A percentile compares a stretch with the other conserved stretches of the same genome.
These are phyloP conservation scores for Butyriboletus loyo DNA, from an alignment of 768 basidiomycete species.

Conservation along the genomic window DNA sequence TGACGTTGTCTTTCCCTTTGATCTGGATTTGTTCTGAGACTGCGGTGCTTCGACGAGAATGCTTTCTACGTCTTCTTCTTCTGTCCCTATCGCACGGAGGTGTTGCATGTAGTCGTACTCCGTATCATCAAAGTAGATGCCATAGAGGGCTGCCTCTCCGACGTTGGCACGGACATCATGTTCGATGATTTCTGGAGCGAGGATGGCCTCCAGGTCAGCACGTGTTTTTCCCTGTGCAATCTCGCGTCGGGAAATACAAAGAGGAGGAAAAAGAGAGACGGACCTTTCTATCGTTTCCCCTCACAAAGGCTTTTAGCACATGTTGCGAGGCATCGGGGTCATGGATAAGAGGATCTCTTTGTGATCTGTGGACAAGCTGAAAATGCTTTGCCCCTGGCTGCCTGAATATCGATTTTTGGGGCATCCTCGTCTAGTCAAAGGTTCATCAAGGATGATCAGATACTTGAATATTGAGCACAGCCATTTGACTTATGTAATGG, in stretches of 20 bases:
- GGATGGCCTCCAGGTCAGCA: slow-evolving; percentile 67
- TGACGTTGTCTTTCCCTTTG: slow-evolving; percentile 35
- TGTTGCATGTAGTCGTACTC: slow-evolving; percentile 99
- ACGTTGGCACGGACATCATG: slow-evolving; percentile 52
- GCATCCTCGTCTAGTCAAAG: slow-evolving; percentile 45
- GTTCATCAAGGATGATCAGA: background rate
- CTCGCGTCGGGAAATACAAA: slow-evolving; percentile 14
- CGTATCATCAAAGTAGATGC: slow-evolving; percentile 92
- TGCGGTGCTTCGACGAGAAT: slow-evolving; percentile 76
- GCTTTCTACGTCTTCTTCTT: slow-evolving; percentile 80
- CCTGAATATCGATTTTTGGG: slow-evolving; percentile 83
- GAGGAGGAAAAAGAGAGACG: background rate
- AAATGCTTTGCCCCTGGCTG: slow-evolving; percentile 90
- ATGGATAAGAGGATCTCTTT: slow-evolving; percentile 92
- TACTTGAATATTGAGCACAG: background rate
- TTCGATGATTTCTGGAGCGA: slow-evolving; percentile 47
- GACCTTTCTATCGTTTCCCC: slow-evolving; percentile 71
- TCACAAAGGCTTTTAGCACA: slow-evolving; percentile 82
- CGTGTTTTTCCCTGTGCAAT: slow-evolving; percentile 69
- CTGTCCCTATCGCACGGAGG: slow-evolving; percentile 70
- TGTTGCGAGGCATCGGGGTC: slow-evolving; percentile 86
- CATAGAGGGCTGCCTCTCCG: slow-evolving; percentile 88
- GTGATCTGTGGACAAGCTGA: slow-evolving; percentile 95
- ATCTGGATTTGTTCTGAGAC: slow-evolving; percentile 33
- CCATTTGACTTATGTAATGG: slow-evolving; percentile 28